Conservation (phyloP, 345 rosid species). For the Hypericum androsaemum region DNA sequence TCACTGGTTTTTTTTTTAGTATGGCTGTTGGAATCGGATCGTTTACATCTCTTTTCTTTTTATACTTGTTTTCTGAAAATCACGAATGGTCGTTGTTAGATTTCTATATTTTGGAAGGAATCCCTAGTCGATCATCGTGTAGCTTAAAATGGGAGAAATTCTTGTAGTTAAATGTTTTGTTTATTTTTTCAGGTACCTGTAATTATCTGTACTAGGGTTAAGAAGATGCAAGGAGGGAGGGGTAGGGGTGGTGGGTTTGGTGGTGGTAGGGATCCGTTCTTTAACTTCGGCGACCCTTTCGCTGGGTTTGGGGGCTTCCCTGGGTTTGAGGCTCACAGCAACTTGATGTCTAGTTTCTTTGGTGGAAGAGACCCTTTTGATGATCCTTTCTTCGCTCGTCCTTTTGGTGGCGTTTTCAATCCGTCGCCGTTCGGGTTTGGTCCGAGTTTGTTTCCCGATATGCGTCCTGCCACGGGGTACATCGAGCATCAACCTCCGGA, state of each 20-base stretch:
- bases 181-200: no score
- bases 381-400: slow-evolving; percentile 62
- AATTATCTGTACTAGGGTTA: no score
- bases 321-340: slow-evolving; percentile 32
- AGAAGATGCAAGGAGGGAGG: slow-evolving; percentile 54
- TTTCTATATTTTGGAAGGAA: no score
- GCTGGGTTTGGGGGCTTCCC: slow-evolving; percentile 33
- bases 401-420: slow-evolving; percentile 57
- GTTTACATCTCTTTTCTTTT: no score
- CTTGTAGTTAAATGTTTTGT: no score
- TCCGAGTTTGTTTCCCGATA: slow-evolving; percentile 36
- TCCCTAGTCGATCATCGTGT: no score
- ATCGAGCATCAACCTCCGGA: slow-evolving; percentile 44
- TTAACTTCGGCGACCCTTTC: slow-evolving; percentile 39
- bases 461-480: slow-evolving; percentile 31
- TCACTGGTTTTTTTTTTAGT: no score
- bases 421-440: slow-evolving; percentile 37
- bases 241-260: slow-evolving; percentile 23
- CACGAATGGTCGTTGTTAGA: no score
- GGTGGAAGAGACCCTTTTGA: slow-evolving; percentile 81
- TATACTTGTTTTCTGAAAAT: no score
- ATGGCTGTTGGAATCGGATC: no score
- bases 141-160: no score
- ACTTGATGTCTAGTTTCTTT: slow-evolving; percentile 37
- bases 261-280: slow-evolving; percentile 57